phyloP scores from a whole-genome alignment of 257 asterid species.

The Plantago elongata region DNA sequence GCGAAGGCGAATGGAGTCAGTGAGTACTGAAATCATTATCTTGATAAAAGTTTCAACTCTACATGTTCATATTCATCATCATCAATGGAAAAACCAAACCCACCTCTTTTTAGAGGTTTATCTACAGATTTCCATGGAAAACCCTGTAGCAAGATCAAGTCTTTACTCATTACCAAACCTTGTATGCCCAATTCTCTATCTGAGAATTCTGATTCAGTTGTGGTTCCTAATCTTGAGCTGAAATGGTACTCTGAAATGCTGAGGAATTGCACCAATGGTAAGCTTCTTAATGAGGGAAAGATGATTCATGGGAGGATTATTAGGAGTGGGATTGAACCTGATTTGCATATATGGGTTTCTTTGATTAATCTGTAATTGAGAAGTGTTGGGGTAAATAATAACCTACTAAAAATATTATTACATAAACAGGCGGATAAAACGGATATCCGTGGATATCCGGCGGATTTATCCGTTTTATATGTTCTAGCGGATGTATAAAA shows the following conservation, averaged over 20 bases:
- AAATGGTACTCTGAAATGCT: constrained; percentile 57
- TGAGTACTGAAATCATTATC: too few species aligned
- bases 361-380: constrained; percentile 65
- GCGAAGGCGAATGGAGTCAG: too few species aligned
- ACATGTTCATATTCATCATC: not conserved
- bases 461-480: too few species aligned
- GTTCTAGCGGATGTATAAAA: too few species aligned
- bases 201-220: constrained; percentile 16
- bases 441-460: too few species aligned
- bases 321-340: constrained; percentile 48
- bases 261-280: constrained; percentile 39
- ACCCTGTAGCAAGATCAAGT: constrained; percentile 29
- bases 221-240: constrained; percentile 21
- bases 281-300: constrained; percentile 51
- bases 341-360: constrained; percentile 63
- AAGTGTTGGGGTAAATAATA: too few species aligned
- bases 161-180: constrained; percentile 24
- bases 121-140: constrained; percentile 24
- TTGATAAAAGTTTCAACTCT: too few species aligned
- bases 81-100: constrained; percentile 33
- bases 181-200: constrained; percentile 22
- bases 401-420: too few species aligned
- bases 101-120: constrained; percentile 15
- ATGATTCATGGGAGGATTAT: constrained; percentile 53
- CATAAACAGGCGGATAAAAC: too few species aligned